Evolutionary conservation across 345 rosid species (phyloP).

Genomic region (Gossypium stocksii): DNA sequence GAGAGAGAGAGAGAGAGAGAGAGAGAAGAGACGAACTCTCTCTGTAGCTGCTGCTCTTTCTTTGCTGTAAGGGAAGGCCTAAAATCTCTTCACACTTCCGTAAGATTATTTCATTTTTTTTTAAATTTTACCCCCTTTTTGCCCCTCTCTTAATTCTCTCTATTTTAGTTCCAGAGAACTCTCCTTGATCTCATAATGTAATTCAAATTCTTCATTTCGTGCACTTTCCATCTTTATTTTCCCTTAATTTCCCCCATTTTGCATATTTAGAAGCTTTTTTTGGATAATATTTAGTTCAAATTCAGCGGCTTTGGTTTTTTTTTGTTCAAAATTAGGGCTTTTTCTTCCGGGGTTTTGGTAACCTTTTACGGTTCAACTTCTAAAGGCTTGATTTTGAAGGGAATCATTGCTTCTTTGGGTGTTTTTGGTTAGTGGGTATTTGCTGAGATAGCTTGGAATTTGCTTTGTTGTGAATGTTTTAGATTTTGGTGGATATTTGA

Average conservation of each 20-base stretch:
- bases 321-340: not conserved
- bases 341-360: not conserved
- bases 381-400: not conserved
- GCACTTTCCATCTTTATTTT: not conserved
- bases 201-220: not conserved
- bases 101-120: not conserved
- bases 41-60: not conserved
- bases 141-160: not conserved
- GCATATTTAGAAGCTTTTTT: not conserved
- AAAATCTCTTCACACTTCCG: not conserved
- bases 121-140: not conserved
- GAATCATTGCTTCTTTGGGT: not conserved
- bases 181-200: not conserved
- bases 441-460: not conserved
- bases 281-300: not conserved
- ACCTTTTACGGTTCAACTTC: not conserved
- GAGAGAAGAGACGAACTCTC: not conserved
- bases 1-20: too few relatives aligned
- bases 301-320: not conserved
- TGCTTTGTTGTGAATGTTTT: not conserved
- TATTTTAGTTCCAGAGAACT: not conserved
- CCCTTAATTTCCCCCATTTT: not conserved
- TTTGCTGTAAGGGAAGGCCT: not conserved
- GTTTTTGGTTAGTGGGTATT: not conserved
- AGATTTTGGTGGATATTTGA: not conserved